A percentile compares a stretch with the other conserved stretches of the same genome.
Conservation (phyloP, 345 rosid species). For the Mercurialis annua region DNA sequence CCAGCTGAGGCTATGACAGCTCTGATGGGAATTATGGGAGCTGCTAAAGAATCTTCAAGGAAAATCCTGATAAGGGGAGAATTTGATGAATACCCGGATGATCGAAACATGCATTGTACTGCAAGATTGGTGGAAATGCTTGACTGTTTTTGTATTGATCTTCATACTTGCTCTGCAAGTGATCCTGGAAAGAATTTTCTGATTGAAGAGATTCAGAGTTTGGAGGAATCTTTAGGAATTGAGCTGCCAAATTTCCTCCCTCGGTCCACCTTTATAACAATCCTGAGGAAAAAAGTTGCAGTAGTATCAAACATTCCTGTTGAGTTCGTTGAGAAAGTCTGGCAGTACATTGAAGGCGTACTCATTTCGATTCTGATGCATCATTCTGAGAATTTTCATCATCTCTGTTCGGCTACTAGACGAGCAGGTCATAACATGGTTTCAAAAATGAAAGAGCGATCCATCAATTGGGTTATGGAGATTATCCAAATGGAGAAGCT, state of each 20-base stretch:
- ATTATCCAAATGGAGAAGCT: constrained; percentile 35
- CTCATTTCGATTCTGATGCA: constrained; percentile 17
- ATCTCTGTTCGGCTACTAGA: constrained; percentile 8
- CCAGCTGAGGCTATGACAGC: constrained; percentile 36
- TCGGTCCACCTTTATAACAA: constrained; percentile 20
- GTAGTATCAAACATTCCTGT: constrained; percentile 12
- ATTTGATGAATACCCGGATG: constrained; percentile 38
- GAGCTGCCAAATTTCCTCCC: constrained; percentile 38
- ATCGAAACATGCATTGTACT: constrained; percentile 28
- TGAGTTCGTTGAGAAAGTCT: constrained; percentile 16
- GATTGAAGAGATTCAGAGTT: constrained; percentile 26
- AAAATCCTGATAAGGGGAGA: constrained; percentile 43
- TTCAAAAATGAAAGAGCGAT: constrained; percentile 30
- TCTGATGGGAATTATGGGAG: constrained; percentile 39
- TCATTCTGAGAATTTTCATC: constrained; percentile 22
- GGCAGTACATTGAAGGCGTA: constrained; percentile 28
- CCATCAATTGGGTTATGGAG: constrained; percentile 28
- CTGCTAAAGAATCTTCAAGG: constrained; percentile 38
- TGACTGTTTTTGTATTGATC: neutral
- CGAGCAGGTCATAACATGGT: constrained; percentile 27
- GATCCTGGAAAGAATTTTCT: constrained; percentile 17
- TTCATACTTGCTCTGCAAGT: neutral
- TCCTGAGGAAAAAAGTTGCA: constrained; percentile 25
- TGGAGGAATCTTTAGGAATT: constrained; percentile 36
- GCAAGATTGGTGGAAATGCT: constrained; percentile 34